phyloP scores from a whole-genome alignment of 208 protist species.

The Acanthamoeba rhysodes region DNA sequence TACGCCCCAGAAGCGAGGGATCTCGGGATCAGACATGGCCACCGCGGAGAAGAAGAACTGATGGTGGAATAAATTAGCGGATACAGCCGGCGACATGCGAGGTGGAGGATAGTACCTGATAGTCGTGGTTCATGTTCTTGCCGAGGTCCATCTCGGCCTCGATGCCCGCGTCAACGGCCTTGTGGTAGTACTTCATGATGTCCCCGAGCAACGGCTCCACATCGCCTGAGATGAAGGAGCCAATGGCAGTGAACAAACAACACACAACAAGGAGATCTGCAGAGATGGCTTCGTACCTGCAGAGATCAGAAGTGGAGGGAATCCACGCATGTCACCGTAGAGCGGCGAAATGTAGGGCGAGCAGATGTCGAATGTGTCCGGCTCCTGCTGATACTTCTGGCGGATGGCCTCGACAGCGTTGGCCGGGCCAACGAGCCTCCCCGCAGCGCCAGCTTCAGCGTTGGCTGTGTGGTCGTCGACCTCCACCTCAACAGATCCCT shows the following conservation, averaged over 20 bases:
- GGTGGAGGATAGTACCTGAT: neutral
- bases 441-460: too few relatives aligned
- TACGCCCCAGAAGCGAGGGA: neutral
- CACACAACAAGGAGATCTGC: neutral
- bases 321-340: conserved; percentile 2
- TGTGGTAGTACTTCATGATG: conserved; percentile 49
- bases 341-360: conserved; percentile 44
- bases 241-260: neutral
- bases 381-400: neutral
- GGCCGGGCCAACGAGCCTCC: neutral
- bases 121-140: conserved; percentile 69
- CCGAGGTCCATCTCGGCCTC: conserved; percentile 1
- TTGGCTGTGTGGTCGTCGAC: neutral
- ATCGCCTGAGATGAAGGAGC: neutral
- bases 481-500: neutral
- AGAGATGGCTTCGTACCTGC: neutral
- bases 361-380: conserved; percentile 16
- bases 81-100: neutral
- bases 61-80: neutral
- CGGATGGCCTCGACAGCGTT: neutral
- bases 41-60: conserved; percentile 3
- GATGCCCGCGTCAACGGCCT: neutral
- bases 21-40: neutral
- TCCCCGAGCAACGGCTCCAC: conserved; percentile 32
- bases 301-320: neutral